These are phyloP conservation scores for Pharnaceum exiguum DNA, from an alignment of 148 eudicot species.

Conservation along the genomic window DNA sequence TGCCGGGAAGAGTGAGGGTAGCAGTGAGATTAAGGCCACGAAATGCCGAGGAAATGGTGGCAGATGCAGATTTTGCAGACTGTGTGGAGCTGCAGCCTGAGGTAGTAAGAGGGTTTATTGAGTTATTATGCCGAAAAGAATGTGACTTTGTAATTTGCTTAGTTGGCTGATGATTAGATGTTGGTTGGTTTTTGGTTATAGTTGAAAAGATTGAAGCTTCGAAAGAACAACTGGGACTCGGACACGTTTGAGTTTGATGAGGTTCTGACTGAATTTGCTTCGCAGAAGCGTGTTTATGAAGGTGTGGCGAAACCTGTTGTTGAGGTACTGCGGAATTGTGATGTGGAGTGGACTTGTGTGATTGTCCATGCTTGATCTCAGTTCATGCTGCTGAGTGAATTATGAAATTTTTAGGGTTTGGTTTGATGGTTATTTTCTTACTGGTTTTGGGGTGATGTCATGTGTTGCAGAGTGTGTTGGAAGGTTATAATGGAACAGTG, in stretches of 20 bases:
- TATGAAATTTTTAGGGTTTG: not conserved
- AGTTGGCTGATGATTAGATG: not conserved
- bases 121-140: not conserved
- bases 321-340: constrained; percentile 61
- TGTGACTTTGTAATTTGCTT: not conserved
- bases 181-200: constrained; percentile 27
- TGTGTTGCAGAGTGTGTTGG: constrained; percentile 73
- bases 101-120: constrained; percentile 26
- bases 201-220: constrained; percentile 86
- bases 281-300: constrained; percentile 96
- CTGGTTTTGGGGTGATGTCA: not conserved
- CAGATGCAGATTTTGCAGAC: constrained; percentile 99
- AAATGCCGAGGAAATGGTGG: constrained; percentile 69
- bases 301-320: constrained; percentile 95
- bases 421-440: not conserved
- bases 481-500: constrained; percentile 89
- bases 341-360: not conserved
- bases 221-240: constrained; percentile 90
- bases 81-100: constrained; percentile 92
- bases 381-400: not conserved
- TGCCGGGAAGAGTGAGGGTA: constrained; percentile 87
- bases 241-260: constrained; percentile 94
- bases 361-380: not conserved
- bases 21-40: constrained; percentile 87
- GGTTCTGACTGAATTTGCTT: constrained; percentile 86